Base-by-base conservation (phyloP, 2,329 filamentous ascomycete species). In the Stagonosporopsis vannaccii region DNA sequence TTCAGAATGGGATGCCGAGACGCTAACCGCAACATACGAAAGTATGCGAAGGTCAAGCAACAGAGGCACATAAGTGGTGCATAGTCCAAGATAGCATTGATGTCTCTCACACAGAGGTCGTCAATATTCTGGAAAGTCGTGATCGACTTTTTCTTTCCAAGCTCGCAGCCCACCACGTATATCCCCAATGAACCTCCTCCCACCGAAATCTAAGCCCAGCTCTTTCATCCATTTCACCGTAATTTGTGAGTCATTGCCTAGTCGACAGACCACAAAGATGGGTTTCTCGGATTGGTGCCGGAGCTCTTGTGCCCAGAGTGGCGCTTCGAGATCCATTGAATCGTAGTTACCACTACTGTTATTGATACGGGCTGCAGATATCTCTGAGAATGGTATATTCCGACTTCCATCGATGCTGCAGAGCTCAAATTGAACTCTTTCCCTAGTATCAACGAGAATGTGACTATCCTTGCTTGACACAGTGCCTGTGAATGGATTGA, bases 401-500 rank as follows among this genome's bases (percentile, higher is more conserved):
- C 96, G 77, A 23, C 91, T 91, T 0, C 90, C 90, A 0, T 87
- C 80, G 7, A 99, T 81, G 58, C 83, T 87, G 61, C 89, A 92
- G 40, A 98, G 87, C 15, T 90, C 88, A 63, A 91, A 97, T 58
- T 97, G 91, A 25, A 92, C 90, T 66, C 86, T 86, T 65, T 96
- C 92, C 2, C 95, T 84, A 1, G 96, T 92, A 63, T 98, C 95
- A 2, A 98, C 75, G 2, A 97, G 77, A 1, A 91, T 70, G 49
- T 89, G 86, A 15, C 63, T 74, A 42, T 75, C 65, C 33, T 58
- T 70, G 11, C 55, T 70, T 25, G 67, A 68, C 3, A 67, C 62
- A 19, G 65, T 65, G 19, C 69, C 73, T 2, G 69, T 74, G 44
- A 71, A 72, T 1, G 73, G 71, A 53, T 75, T 74, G 8, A 72